phyloP scores from a whole-genome alignment of 768 basidiomycete genomes.

The Chalciporus sphaerocephalus region DNA sequence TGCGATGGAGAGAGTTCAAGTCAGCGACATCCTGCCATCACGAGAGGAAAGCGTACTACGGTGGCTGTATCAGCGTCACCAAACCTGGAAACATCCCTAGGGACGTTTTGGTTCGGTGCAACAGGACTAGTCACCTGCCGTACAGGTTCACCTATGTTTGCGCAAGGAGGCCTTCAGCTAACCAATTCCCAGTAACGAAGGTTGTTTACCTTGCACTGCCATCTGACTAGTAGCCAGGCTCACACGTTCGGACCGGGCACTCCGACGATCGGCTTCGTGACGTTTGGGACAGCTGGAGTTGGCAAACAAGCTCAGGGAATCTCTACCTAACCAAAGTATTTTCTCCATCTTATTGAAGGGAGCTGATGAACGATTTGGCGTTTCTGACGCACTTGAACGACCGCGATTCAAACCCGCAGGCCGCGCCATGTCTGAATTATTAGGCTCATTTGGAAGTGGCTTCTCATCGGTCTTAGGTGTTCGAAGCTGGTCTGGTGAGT shows the following conservation, averaged over 20 bases:
- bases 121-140: conserved; percentile 13
- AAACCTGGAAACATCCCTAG: conserved; percentile 13
- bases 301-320: conserved; percentile 28
- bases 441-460: neutral
- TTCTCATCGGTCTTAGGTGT: conserved; percentile 11
- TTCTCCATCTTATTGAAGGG: conserved; percentile 33
- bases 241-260: conserved; percentile 11
- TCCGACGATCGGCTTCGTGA: conserved; percentile 12
- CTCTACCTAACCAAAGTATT: conserved; percentile 30
- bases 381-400: conserved; percentile 2
- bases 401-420: conserved; percentile 4
- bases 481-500: conserved; percentile 10
- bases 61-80: conserved; percentile 24
- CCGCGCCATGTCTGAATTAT: neutral
- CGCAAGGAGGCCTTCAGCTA: conserved; percentile 1
- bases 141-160: conserved; percentile 14
- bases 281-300: conserved; percentile 12
- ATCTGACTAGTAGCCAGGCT: conserved; percentile 8
- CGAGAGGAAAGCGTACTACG: conserved; percentile 9
- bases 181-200: neutral
- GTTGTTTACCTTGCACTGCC: conserved; percentile 24
- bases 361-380: conserved; percentile 20
- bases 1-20: conserved; percentile 12
- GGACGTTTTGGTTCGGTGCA: conserved; percentile 2
- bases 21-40: conserved; percentile 1